Evolutionary conservation across 345 rosid species (phyloP).

Genomic region (Noccaea caerulescens): DNA sequence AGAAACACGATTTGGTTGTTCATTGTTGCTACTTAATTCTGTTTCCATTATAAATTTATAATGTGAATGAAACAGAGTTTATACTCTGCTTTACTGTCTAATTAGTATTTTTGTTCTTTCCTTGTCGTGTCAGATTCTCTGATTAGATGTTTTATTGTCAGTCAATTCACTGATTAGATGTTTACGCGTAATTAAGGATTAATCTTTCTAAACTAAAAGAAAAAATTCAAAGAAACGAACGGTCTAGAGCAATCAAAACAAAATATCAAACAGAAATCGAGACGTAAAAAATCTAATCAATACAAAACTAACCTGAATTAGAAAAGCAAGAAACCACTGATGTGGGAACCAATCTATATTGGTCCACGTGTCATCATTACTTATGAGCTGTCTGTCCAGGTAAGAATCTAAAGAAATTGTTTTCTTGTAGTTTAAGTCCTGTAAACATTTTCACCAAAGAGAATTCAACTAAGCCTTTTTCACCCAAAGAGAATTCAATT

Average conservation of each 20-base stretch:
- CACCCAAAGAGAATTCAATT: conserved; percentile 21
- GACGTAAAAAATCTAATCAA: conserved; percentile 3
- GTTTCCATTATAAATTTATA: conserved; percentile 25
- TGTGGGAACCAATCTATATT: conserved; percentile 32
- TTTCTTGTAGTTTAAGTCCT: not conserved
- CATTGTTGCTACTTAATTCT: conserved; percentile 25
- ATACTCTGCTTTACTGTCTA: conserved; percentile 11
- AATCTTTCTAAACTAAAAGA: conserved; percentile 19
- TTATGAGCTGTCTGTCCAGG: conserved; percentile 18
- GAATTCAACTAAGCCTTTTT: conserved; percentile 8
- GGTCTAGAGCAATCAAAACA: conserved; percentile 7
- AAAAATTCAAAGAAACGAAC: not conserved
- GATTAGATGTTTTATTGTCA: conserved; percentile 31
- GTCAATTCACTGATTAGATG: conserved; percentile 36
- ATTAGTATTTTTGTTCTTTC: conserved; percentile 22
- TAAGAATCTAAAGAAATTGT: conserved; percentile 21
- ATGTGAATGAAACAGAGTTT: conserved; percentile 27
- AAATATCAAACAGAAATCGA: conserved; percentile 13
- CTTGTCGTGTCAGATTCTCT: conserved; percentile 34
- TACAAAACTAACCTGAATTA: conserved; percentile 17
- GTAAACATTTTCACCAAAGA: conserved; percentile 13
- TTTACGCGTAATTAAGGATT: conserved; percentile 36
- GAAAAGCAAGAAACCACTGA: conserved; percentile 28
- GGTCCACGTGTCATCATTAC: conserved; percentile 68
- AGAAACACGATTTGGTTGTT: conserved; percentile 19